Evolutionary conservation across 2,329 filamentous ascomycete genomes (phyloP).

Genomic region (Ophiostoma angusticollis): DNA sequence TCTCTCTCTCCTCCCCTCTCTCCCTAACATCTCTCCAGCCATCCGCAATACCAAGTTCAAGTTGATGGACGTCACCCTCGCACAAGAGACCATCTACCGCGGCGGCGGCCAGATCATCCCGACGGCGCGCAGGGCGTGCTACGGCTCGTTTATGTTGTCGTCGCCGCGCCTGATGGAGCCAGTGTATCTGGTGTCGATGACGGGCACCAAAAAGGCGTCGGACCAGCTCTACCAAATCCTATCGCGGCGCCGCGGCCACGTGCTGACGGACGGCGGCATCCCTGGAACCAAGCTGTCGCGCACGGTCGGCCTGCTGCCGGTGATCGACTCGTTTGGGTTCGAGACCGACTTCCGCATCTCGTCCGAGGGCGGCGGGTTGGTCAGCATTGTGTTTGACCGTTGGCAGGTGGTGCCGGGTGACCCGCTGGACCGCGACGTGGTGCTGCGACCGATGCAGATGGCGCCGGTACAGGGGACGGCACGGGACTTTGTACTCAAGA

Average conservation of each 20-base stretch:
- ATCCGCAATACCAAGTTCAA: constrained; percentile 98
- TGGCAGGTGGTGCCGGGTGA: constrained; percentile 96
- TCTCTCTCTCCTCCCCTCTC: constrained; percentile 12
- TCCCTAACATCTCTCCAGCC: constrained; percentile 34
- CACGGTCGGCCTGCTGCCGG: constrained; percentile 80
- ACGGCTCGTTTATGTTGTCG: constrained; percentile 94
- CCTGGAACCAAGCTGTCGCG: constrained; percentile 89
- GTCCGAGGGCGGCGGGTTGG: constrained; percentile 82
- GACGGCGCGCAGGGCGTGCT: constrained; percentile 81
- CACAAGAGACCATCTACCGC: constrained; percentile 82
- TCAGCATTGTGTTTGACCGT: constrained; percentile 85
- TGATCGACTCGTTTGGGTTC: constrained; percentile 96
- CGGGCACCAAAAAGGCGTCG: constrained; percentile 79
- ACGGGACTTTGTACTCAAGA: constrained; percentile 94
- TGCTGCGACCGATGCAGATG: constrained; percentile 72
- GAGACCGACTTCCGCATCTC: constrained; percentile 95
- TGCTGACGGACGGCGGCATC: constrained; percentile 85
- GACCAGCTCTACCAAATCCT: constrained; percentile 85
- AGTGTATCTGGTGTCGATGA: constrained; percentile 84
- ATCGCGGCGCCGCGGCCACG: constrained; percentile 76
- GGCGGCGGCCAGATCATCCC: constrained; percentile 97
- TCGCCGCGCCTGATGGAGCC: constrained; percentile 95
- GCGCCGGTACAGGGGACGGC: constrained; percentile 81
- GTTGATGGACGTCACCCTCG: constrained; percentile 79
- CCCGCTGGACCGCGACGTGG: constrained; percentile 76